These are phyloP conservation scores for Talaromyces sp. DNA, from an alignment of 2,329 filamentous ascomycete species.

Conservation along the genomic window DNA sequence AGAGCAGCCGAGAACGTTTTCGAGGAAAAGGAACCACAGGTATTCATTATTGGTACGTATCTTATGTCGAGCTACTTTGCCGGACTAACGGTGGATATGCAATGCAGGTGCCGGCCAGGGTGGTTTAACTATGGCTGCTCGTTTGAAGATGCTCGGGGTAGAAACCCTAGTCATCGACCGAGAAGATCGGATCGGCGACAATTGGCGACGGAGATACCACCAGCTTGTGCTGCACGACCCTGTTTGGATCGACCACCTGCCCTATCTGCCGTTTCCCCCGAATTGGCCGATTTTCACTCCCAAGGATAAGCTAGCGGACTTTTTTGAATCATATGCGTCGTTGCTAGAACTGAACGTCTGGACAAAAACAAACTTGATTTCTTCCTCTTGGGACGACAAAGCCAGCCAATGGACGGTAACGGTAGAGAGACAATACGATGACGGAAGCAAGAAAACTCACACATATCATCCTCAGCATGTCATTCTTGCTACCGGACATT, in stretches of 20 bases:
- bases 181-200: conserved; percentile 57
- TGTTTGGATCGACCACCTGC: conserved; percentile 53
- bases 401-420: conserved; percentile 53
- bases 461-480: conserved; percentile 60
- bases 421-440: conserved; percentile 40
- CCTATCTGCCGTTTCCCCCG: conserved; percentile 60
- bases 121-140: conserved; percentile 54
- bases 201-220: conserved; percentile 60
- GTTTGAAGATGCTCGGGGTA: conserved; percentile 57
- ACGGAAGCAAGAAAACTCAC: conserved; percentile 43
- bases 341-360: conserved; percentile 66
- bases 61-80: neutral
- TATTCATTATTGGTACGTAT: conserved; percentile 57
- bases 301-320: conserved; percentile 67
- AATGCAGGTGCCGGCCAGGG: conserved; percentile 56
- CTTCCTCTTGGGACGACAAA: conserved; percentile 48
- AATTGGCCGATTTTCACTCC: conserved; percentile 67
- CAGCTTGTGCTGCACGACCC: conserved; percentile 66
- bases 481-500: conserved; percentile 64
- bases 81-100: conserved; percentile 9
- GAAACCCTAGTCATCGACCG: conserved; percentile 56
- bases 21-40: conserved; percentile 50
- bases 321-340: conserved; percentile 61
- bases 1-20: conserved; percentile 48
- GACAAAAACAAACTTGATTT: conserved; percentile 50